A percentile compares a stretch with the other conserved stretches of the same genome.
Conservation (phyloP, 164 flowering plant species). For the Cinnamomum chago region DNA sequence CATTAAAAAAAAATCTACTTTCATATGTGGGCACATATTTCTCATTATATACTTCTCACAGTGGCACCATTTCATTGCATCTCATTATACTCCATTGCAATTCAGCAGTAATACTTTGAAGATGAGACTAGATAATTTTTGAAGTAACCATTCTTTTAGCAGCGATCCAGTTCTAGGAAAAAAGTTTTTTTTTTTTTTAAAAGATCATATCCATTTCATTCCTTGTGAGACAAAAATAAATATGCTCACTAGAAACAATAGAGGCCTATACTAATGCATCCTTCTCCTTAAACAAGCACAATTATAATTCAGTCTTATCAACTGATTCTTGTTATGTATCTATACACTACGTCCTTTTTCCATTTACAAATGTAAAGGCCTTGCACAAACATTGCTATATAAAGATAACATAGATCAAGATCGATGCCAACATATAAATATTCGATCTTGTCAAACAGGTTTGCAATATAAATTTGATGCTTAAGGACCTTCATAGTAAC, state of each 20-base stretch:
- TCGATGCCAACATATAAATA: not conserved
- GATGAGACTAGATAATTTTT: too few species aligned
- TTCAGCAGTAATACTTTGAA: too few species aligned
- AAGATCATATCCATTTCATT: not conserved
- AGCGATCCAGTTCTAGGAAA: not conserved
- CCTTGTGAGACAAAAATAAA: not conserved
- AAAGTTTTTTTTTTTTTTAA: too few species aligned
- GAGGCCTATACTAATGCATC: not conserved
- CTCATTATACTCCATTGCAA: not conserved
- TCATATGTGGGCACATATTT: not conserved
- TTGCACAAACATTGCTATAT: not conserved
- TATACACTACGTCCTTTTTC: not conserved
- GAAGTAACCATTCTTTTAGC: not conserved
- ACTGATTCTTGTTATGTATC: not conserved
- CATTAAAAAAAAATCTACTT: not conserved
- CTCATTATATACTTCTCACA: not conserved
- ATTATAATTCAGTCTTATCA: not conserved
- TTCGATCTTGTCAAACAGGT: not conserved
- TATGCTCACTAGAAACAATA: not conserved
- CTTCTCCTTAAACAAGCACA: not conserved
- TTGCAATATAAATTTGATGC: not conserved
- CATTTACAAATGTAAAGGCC: not conserved
- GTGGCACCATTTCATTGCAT: not conserved
- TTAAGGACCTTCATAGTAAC: not conserved
- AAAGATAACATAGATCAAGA: not conserved